phyloP scores from a whole-genome alignment of 306 rosid species.

The Sindora glabra region DNA sequence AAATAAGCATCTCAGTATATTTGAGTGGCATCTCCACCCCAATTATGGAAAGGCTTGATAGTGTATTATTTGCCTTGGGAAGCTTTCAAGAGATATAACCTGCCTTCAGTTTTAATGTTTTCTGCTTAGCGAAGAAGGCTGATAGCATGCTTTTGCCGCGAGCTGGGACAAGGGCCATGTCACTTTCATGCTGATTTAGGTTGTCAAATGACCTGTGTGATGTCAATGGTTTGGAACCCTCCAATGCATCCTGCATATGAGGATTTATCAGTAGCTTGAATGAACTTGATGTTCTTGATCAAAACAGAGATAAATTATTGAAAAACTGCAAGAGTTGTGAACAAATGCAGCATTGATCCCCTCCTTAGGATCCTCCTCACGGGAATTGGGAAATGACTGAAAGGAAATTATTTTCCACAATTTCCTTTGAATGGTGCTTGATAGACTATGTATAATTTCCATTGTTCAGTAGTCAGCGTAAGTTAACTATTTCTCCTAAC shows the following conservation, averaged over 20 bases:
- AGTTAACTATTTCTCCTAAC: neutral
- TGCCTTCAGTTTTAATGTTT: constrained; percentile 37
- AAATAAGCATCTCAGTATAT: constrained; percentile 8
- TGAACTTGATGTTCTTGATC: neutral
- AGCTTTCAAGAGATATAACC: constrained; percentile 40
- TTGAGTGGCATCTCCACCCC: constrained; percentile 1
- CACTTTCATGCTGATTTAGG: constrained; percentile 34
- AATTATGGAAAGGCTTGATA: neutral
- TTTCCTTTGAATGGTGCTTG: neutral
- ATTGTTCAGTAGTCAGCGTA: neutral
- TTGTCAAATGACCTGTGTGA: constrained; percentile 59
- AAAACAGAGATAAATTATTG: neutral
- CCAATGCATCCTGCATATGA: constrained; percentile 48
- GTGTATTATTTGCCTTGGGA: neutral
- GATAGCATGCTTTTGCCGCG: constrained; percentile 89
- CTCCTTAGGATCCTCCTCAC: neutral
- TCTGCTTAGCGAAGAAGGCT: constrained; percentile 70
- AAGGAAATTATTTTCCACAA: neutral
- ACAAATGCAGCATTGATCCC: neutral
- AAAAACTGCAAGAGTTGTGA: neutral
- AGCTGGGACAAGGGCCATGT: constrained; percentile 39
- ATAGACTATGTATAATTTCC: neutral
- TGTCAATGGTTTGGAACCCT: constrained; percentile 47
- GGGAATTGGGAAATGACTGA: neutral
- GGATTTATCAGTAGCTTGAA: neutral